These are phyloP conservation scores for Tetrahymena malaccensis DNA, from an alignment of 73 alveolate genomes.

Conservation along the genomic window DNA sequence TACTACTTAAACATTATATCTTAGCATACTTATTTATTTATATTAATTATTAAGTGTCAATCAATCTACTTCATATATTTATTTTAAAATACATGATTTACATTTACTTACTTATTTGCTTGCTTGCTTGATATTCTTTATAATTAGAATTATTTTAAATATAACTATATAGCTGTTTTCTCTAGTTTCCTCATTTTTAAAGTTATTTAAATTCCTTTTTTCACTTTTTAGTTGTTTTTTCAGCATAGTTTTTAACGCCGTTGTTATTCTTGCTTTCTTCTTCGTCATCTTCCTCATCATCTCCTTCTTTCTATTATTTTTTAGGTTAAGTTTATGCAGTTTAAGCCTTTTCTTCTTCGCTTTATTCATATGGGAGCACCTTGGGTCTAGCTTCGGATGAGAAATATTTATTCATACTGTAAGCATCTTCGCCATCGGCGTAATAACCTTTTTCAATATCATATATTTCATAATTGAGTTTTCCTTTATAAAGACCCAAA, in stretches of 20 bases:
- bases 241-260: neutral
- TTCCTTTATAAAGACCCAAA: conserved; percentile 69
- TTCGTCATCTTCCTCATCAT: neutral
- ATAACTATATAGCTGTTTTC: neutral
- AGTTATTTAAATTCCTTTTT: neutral
- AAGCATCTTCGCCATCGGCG: conserved; percentile 96
- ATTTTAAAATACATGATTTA: no score
- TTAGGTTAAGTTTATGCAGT: neutral
- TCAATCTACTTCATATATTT: no score
- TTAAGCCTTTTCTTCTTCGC: neutral
- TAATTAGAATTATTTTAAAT: neutral
- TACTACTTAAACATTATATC: neutral
- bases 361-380: neutral
- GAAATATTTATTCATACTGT: conserved; percentile 86
- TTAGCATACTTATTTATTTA: neutral
- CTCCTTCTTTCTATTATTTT: neutral
- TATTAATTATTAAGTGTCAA: neutral
- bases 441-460: conserved; percentile 75
- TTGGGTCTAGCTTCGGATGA: neutral
- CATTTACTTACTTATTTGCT: no score
- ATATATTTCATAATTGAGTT: conserved; percentile 67
- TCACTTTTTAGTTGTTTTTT: neutral
- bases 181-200: neutral
- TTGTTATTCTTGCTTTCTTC: neutral
- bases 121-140: neutral